Conservation (phyloP, 345 rosid genomes). For the Citropsis articulata region DNA sequence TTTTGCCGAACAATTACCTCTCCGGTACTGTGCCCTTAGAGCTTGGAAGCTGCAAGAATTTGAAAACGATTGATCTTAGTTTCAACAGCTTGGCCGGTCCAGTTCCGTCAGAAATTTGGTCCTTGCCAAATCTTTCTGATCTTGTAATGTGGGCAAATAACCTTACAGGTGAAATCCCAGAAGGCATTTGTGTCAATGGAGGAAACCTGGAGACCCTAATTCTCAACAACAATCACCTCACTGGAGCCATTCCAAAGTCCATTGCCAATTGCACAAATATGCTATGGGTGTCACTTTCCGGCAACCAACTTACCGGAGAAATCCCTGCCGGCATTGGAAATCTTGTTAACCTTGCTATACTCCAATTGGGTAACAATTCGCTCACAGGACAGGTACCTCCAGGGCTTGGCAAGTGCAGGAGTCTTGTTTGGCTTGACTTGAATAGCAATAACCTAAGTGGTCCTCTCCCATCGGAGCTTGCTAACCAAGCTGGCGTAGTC, state of each 20-base stretch:
- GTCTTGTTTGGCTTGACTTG: slow-evolving; percentile 92
- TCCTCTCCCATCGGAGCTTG: slow-evolving; percentile 56
- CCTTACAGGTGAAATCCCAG: slow-evolving; percentile 77
- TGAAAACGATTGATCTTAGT: slow-evolving; percentile 76
- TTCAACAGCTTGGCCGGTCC: slow-evolving; percentile 72
- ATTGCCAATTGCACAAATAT: slow-evolving; percentile 69
- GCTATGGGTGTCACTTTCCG: slow-evolving; percentile 91
- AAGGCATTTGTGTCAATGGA: slow-evolving; percentile 63
- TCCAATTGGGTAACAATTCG: slow-evolving; percentile 88
- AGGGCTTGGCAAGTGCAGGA: slow-evolving; percentile 69
- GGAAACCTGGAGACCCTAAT: slow-evolving; percentile 81
- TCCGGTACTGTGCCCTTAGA: slow-evolving; percentile 71
- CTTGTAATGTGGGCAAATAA: slow-evolving; percentile 96
- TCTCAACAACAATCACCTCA: slow-evolving; percentile 79
- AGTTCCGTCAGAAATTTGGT: slow-evolving; percentile 69
- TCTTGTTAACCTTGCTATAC: slow-evolving; percentile 63
- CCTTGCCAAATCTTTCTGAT: slow-evolving; percentile 63
- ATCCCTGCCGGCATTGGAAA: slow-evolving; percentile 69
- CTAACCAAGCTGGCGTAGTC: slow-evolving; percentile 67
- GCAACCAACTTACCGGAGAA: slow-evolving; percentile 65
- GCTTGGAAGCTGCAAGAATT: slow-evolving; percentile 71
- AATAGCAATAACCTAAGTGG: slow-evolving; percentile 79
- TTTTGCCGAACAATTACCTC: slow-evolving; percentile 64
- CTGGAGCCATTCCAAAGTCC: slow-evolving; percentile 71
- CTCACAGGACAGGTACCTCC: slow-evolving; percentile 71